These are phyloP conservation scores for Pythium rishiriense DNA, from an alignment of 352 stramenopile genomes.

Conservation along the genomic window DNA sequence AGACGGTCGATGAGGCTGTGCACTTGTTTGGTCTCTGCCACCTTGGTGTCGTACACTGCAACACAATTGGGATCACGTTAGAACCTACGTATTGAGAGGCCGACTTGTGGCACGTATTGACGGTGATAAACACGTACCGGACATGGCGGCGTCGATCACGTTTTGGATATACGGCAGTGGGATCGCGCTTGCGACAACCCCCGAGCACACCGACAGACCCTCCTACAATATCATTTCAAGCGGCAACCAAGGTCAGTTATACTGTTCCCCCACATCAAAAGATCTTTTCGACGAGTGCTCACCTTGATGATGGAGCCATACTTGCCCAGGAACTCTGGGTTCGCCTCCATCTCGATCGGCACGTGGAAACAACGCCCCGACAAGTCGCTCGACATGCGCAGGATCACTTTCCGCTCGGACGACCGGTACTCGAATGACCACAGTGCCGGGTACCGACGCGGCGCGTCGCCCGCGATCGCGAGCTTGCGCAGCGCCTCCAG, in stretches of 20 bases:
- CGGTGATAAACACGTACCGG: too few relatives aligned
- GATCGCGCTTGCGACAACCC: constrained; percentile 7
- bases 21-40: neutral
- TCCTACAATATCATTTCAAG: too few relatives aligned
- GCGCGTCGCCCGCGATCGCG: neutral
- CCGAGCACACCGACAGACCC: constrained; percentile 5
- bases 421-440: constrained; percentile 8
- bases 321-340: neutral
- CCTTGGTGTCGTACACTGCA: too few relatives aligned
- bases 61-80: too few relatives aligned
- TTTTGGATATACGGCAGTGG: constrained; percentile 10
- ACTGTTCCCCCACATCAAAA: too few relatives aligned
- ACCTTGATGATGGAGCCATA: constrained; percentile 8
- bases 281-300: too few relatives aligned
- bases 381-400: constrained; percentile 22
- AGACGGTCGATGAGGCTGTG: constrained; percentile 17
- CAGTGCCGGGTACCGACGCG: constrained; percentile 14
- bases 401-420: neutral
- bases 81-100: too few relatives aligned
- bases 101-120: too few relatives aligned
- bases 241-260: neutral
- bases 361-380: constrained; percentile 18
- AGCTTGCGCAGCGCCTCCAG: constrained; percentile 2
- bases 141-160: neutral
- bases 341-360: constrained; percentile 17